These are phyloP conservation scores for Saturnispora saitoi DNA, from an alignment of 805 yeast species.

Conservation along the genomic window DNA sequence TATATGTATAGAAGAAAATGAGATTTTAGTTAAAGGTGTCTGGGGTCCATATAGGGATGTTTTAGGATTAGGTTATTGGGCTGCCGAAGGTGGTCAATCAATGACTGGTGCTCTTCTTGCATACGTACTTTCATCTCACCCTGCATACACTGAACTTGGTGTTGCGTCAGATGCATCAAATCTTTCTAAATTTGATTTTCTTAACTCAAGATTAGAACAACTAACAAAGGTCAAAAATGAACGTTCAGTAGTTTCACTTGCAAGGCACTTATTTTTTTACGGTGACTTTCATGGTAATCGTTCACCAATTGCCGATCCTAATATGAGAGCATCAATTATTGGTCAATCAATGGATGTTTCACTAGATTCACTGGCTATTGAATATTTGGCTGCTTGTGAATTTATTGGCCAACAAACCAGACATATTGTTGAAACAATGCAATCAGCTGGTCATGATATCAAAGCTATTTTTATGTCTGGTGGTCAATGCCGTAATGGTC, in stretches of 20 bases:
- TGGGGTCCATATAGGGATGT: conserved; percentile 99
- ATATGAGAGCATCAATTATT: conserved; percentile 84
- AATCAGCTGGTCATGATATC: conserved; percentile 67
- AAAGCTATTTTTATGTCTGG: conserved; percentile 83
- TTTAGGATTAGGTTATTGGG: conserved; percentile 83
- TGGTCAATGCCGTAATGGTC: conserved; percentile 90
- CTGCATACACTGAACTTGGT: conserved; percentile 70
- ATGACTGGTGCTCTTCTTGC: conserved; percentile 93
- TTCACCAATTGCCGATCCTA: conserved; percentile 94
- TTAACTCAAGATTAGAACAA: conserved; percentile 67
- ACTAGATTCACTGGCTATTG: conserved; percentile 73
- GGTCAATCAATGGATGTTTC: conserved; percentile 91
- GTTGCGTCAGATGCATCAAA: conserved; percentile 59
- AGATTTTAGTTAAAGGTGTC: conserved; percentile 89
- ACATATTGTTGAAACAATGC: conserved; percentile 85
- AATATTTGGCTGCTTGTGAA: conserved; percentile 90
- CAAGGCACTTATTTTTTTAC: conserved; percentile 80
- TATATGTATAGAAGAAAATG: conserved; percentile 73
- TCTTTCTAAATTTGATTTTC: conserved; percentile 70
- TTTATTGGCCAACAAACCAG: conserved; percentile 96
- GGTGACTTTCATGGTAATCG: conserved; percentile 97
- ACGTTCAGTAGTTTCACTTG: conserved; percentile 71
- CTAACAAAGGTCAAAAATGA: conserved; percentile 47
- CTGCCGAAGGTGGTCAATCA: conserved; percentile 98
- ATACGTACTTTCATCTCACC: conserved; percentile 81